A percentile compares a stretch with the other conserved stretches of the same genome.
phyloP scores from a whole-genome alignment of 1,284 basidiomycete species.

The Cutaneotrichosporon sp. region DNA sequence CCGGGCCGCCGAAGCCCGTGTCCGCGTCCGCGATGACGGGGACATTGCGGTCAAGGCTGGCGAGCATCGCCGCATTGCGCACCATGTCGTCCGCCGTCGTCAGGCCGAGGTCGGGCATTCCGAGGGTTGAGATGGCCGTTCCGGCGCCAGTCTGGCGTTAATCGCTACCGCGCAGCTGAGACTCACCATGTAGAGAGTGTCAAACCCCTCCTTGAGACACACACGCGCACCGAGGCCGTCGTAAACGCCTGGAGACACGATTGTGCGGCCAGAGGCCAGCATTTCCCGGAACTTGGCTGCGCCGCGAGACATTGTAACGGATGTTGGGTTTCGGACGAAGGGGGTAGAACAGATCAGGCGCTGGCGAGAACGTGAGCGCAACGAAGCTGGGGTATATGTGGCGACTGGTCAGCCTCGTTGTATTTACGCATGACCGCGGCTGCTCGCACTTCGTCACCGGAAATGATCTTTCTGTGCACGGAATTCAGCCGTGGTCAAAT shows the following conservation, averaged over 20 bases:
- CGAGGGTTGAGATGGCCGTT: conserved; percentile 68
- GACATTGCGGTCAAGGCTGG: conserved; percentile 49
- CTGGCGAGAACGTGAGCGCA: no score
- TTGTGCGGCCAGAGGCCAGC: conserved; percentile 2
- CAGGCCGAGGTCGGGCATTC: conserved; percentile 71
- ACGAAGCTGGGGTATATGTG: no score
- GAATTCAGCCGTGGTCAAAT: no score
- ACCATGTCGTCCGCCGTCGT: conserved; percentile 75
- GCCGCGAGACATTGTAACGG: not conserved
- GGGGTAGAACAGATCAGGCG: no score
- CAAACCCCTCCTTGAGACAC: conserved; percentile 69
- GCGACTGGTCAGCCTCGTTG: no score
- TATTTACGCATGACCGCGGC: no score
- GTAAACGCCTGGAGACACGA: conserved; percentile 62
- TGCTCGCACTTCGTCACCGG: no score
- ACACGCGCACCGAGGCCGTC: conserved; percentile 74
- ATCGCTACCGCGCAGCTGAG: conserved; percentile 46
- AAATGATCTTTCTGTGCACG: no score
- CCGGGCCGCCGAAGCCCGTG: conserved; percentile 73
- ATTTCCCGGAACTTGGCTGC: conserved; percentile 6
- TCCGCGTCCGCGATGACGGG: conserved; percentile 72
- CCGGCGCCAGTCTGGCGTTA: conserved; percentile 56
- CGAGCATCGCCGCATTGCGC: conserved; percentile 60
- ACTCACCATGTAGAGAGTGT: conserved; percentile 48
- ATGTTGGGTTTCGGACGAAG: not conserved